Evolutionary conservation across 2,329 filamentous ascomycete genomes (phyloP), one percentile per base, ranked within the genome.

Genomic region (Alternaria sp.): DNA sequence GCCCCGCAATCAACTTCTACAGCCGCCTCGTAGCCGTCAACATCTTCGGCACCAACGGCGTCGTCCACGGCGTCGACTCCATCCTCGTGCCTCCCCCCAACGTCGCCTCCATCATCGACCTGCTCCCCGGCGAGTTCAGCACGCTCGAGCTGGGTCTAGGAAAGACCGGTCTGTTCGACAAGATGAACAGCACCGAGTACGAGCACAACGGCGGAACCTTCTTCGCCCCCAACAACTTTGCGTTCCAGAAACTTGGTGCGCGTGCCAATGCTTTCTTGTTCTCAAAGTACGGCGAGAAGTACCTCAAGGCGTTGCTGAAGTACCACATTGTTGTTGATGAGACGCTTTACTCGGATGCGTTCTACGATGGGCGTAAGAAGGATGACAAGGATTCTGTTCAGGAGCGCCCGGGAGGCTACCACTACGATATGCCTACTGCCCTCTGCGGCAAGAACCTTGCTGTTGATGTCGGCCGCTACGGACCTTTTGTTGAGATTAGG

Each of bases 211-310:
- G 93, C 37, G 88, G 89, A 43, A 97, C 94, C 3, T 77, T 96
- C 64, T 96, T 97, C 73, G 92, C 91, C 0, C 94, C 94, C 0
- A 88, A 87, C 49, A 97, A 97, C 84, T 82, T 81, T 5, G 94
- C 94, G n/a, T 97, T 95, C 83, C 76, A 86, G 71, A 87, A 87
- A 68, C 89, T 97, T 1, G 93, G 93, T 0, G 86, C 87, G 1
- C 84, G 79, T 59, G 87, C 90, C 72, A 96, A 95, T 75, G 92
- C 89, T 21, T 97, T 97, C 85, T 84, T 97, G 5, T 97, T 97
- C 85, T 92, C 90, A 62, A 84, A 87, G 26, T 87, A 85, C 56
- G 94, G 94, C 2, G 83, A 86, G 67, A 90, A 90, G 78, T 97
- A 93, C 76, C 86, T 97, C 18, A 88, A 87, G 68, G 92, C 92